phyloP scores from a whole-genome alignment of 805 yeast genomes.

The Kuraishia cidri region DNA sequence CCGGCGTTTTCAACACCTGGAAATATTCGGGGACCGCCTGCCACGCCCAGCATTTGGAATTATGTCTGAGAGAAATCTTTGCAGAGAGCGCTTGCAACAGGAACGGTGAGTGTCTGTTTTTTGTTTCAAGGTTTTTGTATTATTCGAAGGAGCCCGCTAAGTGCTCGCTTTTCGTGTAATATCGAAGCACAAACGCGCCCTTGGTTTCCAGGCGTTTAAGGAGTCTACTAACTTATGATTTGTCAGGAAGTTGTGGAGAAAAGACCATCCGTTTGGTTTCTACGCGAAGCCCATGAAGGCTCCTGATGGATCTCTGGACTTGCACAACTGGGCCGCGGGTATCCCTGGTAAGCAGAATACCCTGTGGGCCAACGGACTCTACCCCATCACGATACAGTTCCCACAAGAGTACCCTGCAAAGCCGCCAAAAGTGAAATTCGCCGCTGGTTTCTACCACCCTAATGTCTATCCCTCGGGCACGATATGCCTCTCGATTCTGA shows the following conservation, averaged over 20 bases:
- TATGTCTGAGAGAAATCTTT: too few relatives aligned
- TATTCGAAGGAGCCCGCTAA: not conserved
- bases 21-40: too few relatives aligned
- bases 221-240: not conserved
- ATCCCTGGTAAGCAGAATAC: constrained; percentile 90
- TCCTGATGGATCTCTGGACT: constrained; percentile 76
- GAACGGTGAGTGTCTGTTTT: constrained; percentile 48
- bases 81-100: constrained; percentile 81
- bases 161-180: too few relatives aligned
- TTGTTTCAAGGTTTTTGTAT: not conserved
- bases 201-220: not conserved
- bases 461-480: constrained; percentile 98
- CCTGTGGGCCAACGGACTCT: constrained; percentile 84
- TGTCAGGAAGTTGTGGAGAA: constrained; percentile 88
- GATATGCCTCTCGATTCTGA: constrained; percentile 83
- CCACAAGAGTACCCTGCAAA: constrained; percentile 93
- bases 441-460: constrained; percentile 90
- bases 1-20: too few relatives aligned
- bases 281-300: constrained; percentile 82
- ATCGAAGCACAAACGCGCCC: too few relatives aligned
- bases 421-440: constrained; percentile 91
- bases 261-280: constrained; percentile 97
- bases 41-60: too few relatives aligned
- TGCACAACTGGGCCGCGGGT: constrained; percentile 89
- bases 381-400: constrained; percentile 73